Evolutionary conservation across 2,329 filamentous ascomycete species (phyloP).

Genomic region (Alternaria sp.): DNA sequence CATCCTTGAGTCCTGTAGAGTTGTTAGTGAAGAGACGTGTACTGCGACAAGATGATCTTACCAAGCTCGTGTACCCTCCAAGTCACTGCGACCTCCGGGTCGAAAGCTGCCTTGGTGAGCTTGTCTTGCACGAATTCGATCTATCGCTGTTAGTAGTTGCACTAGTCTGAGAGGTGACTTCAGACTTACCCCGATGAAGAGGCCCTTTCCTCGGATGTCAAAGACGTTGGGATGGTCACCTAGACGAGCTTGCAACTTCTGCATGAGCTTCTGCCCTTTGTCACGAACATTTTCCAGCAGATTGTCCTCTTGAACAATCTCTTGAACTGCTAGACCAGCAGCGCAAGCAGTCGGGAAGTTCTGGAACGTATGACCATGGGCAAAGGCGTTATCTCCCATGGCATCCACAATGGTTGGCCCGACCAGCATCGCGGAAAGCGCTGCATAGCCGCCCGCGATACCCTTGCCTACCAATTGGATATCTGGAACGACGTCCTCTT

Average conservation of each 20-base stretch:
- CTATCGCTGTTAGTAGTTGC: slow-evolving; percentile 36
- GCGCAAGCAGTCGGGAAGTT: slow-evolving; percentile 66
- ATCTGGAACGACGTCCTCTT: slow-evolving; percentile 66
- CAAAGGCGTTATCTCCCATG: slow-evolving; percentile 57
- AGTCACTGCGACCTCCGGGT: slow-evolving; percentile 53
- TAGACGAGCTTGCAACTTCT: slow-evolving; percentile 54
- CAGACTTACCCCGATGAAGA: slow-evolving; percentile 62
- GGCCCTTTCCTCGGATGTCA: slow-evolving; percentile 65
- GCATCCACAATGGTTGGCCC: slow-evolving; percentile 59
- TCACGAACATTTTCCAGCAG: slow-evolving; percentile 64
- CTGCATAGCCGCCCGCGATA: slow-evolving; percentile 67
- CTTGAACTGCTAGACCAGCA: slow-evolving; percentile 68
- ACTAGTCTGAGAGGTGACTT: too few species aligned
- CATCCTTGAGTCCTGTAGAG: slow-evolving; percentile 47
- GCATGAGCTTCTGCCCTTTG: slow-evolving; percentile 60
- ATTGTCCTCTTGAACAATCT: slow-evolving; percentile 63
- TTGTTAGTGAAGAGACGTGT: slow-evolving; percentile 6
- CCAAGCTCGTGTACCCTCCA: slow-evolving; percentile 61
- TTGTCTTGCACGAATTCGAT: slow-evolving; percentile 67
- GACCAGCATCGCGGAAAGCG: slow-evolving; percentile 67
- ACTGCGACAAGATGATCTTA: slow-evolving; percentile 21
- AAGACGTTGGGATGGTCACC: slow-evolving; percentile 60
- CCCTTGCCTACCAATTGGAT: slow-evolving; percentile 72
- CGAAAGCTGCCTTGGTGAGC: slow-evolving; percentile 61
- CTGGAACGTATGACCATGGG: slow-evolving; percentile 70